Percentiles rank a stretch among this genome's conserved stretches.
phyloP scores from a whole-genome alignment of 2,329 filamentous ascomycete species.

The Diaporthe sp. region DNA sequence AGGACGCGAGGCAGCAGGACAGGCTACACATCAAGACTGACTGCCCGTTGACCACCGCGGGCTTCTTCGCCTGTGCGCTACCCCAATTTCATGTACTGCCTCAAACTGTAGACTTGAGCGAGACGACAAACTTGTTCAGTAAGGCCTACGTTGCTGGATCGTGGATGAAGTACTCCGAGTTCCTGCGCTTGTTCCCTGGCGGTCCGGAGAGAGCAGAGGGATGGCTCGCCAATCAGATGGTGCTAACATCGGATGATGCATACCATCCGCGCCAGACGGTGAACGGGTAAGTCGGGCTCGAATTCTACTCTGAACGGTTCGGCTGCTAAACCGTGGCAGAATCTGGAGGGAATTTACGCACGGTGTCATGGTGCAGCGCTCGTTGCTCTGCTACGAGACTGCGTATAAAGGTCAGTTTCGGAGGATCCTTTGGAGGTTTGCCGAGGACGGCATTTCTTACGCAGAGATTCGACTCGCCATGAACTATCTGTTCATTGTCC shows the following conservation, averaged over 20 bases:
- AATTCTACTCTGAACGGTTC: neutral
- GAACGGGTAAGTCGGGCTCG: neutral
- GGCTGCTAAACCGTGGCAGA: neutral
- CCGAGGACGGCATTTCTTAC: constrained; percentile 69
- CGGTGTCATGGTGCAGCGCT: constrained; percentile 63
- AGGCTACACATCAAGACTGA: neutral
- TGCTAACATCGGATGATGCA: neutral
- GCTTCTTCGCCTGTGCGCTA: neutral
- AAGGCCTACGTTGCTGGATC: constrained; percentile 57
- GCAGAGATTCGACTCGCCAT: constrained; percentile 65
- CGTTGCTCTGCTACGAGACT: constrained; percentile 67
- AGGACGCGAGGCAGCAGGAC: constrained; percentile 1
- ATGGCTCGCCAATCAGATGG: constrained; percentile 59
- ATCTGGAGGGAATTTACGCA: constrained; percentile 9
- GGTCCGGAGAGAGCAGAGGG: constrained; percentile 68
- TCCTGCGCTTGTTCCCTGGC: constrained; percentile 5
- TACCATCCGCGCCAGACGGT: constrained; percentile 22
- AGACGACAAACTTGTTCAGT: constrained; percentile 62
- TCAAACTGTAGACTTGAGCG: neutral
- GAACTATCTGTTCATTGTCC: neutral
- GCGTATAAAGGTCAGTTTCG: constrained; percentile 68
- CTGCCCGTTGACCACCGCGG: neutral
- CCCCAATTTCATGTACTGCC: constrained; percentile 10
- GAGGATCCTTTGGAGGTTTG: constrained; percentile 65
- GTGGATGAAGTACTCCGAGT: constrained; percentile 16